phyloP scores from a whole-genome alignment of 2,329 filamentous ascomycete genomes.

The Alternaria angustiovoidea region DNA sequence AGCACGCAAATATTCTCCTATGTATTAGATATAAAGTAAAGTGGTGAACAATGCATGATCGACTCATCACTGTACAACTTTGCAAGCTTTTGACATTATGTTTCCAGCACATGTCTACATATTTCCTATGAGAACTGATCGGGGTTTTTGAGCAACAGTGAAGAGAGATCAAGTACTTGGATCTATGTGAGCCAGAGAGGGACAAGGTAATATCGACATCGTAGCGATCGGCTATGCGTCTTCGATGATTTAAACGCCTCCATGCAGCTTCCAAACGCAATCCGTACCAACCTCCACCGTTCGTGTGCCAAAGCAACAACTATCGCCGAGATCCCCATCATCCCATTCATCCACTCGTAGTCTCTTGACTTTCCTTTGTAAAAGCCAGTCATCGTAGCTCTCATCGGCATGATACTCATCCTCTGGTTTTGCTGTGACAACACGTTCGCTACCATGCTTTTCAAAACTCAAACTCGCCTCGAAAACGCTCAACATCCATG shows the following conservation, averaged over 20 bases:
- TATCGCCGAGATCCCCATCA: conserved; percentile 36
- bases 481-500: conserved; percentile 89
- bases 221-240: background rate
- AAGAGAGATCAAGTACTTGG: background rate
- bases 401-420: background rate
- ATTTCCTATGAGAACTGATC: background rate
- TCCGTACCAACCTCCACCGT: conserved; percentile 32
- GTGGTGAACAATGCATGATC: conserved; percentile 5
- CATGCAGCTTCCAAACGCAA: conserved; percentile 42
- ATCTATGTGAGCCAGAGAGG: background rate
- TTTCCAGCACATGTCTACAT: background rate
- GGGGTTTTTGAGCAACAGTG: background rate
- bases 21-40: conserved; percentile 8
- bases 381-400: conserved; percentile 27
- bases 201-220: background rate
- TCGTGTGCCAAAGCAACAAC: conserved; percentile 44
- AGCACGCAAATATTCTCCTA: conserved; percentile 6
- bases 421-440: background rate
- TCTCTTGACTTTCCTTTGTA: conserved; percentile 25
- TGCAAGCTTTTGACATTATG: background rate
- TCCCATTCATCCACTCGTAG: conserved; percentile 5
- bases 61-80: background rate
- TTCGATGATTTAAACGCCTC: conserved; percentile 29
- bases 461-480: conserved; percentile 88
- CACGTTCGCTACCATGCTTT: background rate